A percentile compares a stretch with the other conserved stretches of the same genome.
Evolutionary conservation across 2,329 filamentous ascomycete species (phyloP).

Genomic region (Apiospora kogelbergensis): DNA sequence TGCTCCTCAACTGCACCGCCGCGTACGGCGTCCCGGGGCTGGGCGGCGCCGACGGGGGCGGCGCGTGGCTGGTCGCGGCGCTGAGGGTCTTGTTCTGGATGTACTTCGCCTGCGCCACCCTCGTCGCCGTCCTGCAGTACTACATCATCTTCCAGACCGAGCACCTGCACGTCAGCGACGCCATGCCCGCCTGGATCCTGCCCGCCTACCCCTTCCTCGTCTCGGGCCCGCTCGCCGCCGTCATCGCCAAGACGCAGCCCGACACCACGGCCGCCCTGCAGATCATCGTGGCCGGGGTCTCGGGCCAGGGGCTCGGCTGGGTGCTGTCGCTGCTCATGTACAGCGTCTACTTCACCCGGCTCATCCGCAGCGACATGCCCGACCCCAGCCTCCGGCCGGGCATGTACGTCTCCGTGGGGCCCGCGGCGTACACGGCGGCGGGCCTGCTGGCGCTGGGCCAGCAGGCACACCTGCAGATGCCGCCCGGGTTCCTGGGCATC

Average conservation of each 20-base stretch:
- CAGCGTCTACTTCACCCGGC: constrained; percentile 48
- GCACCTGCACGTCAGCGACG: constrained; percentile 45
- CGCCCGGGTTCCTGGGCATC: constrained; percentile 25
- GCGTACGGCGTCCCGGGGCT: constrained; percentile 56
- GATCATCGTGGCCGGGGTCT: constrained; percentile 50
- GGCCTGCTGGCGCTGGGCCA: constrained; percentile 46
- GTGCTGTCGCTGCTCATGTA: constrained; percentile 53
- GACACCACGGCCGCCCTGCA: constrained; percentile 41
- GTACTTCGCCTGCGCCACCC: constrained; percentile 40
- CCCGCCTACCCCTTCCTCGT: constrained; percentile 56
- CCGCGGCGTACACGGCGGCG: constrained; percentile 48
- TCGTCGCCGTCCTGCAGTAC: constrained; percentile 31
- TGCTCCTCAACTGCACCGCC: constrained; percentile 63
- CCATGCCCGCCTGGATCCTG: constrained; percentile 56
- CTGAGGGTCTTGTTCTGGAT: constrained; percentile 53
- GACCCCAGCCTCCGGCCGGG: constrained; percentile 46
- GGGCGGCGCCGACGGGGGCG: constrained; percentile 28
- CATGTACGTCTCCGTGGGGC: constrained; percentile 56
- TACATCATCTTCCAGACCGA: constrained; percentile 31
- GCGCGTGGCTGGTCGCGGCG: constrained; percentile 44
- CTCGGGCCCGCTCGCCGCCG: constrained; percentile 49
- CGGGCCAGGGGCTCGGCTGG: constrained; percentile 54
- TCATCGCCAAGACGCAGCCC: constrained; percentile 44
- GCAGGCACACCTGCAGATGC: constrained; percentile 21
- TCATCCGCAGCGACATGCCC: constrained; percentile 51